Evolutionary conservation across 371 early-diverging fungal genomes (phyloP), one percentile per base, ranked within the genome.

Genomic region (Mucor piriformis): DNA sequence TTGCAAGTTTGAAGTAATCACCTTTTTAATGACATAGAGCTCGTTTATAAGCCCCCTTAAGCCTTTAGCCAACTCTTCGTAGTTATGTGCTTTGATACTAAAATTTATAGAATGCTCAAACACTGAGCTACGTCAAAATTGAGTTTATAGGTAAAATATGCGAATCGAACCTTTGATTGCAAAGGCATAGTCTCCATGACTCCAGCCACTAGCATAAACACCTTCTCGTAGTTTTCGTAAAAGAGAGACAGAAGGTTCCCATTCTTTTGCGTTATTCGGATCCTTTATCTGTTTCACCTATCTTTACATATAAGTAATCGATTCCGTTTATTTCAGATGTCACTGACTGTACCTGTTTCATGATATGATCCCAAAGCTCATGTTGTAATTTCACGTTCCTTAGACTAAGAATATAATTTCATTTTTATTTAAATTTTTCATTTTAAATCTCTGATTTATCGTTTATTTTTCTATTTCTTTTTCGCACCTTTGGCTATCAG

Each of bases 211-310:
- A 1, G 67, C 57, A 53, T 50, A 63, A 5, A 66, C 34, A 21
- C 61, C 70, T 53, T 70, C 70, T 23, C 70, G 59, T 16, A 70
- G 53, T 33, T 63, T 66, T 37, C 70, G 51, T 6, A 63, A 47
- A 1, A 50, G 37, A 47, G 23, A 24, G 0, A 70, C 67, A 11
- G 63, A 4, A 3, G 57, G 7, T 2, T 54, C 54, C 70, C 70
- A 70, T 34, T 43, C 37, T 23, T 59, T 57, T 27, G 46, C 54
- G 25, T 50, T 38, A 2, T 40, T 8, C 6, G 11, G 24, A 33
- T 54, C 40, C 12, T 49, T 29, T 20, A 63, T 40, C 10, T 29
- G 6, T 8, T 29, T 52, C n/a, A 1, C 18, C 8, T 6, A 53
- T 34, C 48, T 53, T 48, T 24, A 38, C 2, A 44, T 8, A 37